Evolutionary conservation across 257 asterid species (phyloP), one percentile per base, ranked within the genome.

Genomic region (Solanum rostratum): DNA sequence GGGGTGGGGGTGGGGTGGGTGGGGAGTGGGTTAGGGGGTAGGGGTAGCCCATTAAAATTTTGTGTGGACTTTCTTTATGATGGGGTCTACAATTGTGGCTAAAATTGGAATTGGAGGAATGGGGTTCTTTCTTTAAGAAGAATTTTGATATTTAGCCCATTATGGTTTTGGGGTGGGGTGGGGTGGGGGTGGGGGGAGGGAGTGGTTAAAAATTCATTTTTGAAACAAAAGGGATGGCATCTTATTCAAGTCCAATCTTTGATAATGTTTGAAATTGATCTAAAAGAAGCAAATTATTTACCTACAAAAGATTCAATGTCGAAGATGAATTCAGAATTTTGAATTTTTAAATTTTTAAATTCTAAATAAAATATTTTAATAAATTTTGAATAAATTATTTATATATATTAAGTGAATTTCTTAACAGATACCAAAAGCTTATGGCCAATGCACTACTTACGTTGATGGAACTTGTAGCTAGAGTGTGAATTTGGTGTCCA

Each of bases 111-210:
- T 43, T 43, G 57, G 80, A 33, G 57, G 39, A 43, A 70, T 39
- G 19, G 14, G 54, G 57, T 73, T 73, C 57, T 43, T 71, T 43
- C 53, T 43, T 73, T 12, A 12, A 43, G 20, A 10, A 71, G 20
- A 71, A 43, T n/a, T 71, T 71, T 71, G 80, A 71, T 20, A 80
- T 43, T 43, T 69, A 59, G 66, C 66, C 66, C 66, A 59, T 59
- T 59, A 20, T 20, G 30, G n/a, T n/a, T n/a, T n/a, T n/a, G n/a
- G n/a, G n/a, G n/a, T n/a, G n/a, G n/a, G n/a, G n/a, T n/a, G n/a
- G n/a, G n/a, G n/a, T 16, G 10, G 65, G 27, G 60, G 30, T 7
- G 0, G 15, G 5, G 37, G 37, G 37, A 5, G 39, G 39, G 39
- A 4, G 6, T 0, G 39, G n/a, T n/a, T n/a, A 59, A 59, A 59